Percentiles rank a stretch among this genome's conserved stretches.
These are phyloP conservation scores for Xerocomus nothofagi DNA, from an alignment of 1,284 basidiomycete species.

Conservation along the genomic window DNA sequence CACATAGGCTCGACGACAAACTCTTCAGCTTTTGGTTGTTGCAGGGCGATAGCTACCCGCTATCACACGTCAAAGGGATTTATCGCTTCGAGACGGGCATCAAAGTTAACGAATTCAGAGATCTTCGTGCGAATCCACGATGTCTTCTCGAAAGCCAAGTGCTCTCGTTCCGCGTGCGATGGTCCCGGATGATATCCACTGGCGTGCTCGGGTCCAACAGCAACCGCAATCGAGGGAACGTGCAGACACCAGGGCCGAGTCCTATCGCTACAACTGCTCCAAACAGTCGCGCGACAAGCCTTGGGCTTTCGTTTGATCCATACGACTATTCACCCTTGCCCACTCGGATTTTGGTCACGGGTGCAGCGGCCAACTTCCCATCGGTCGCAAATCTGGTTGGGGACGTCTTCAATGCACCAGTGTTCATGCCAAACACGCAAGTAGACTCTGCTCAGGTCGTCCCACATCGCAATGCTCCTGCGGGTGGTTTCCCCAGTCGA, in stretches of 20 bases:
- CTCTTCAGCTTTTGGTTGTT: slow-evolving; percentile 84
- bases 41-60: slow-evolving; percentile 70
- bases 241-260: slow-evolving; percentile 32
- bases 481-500: slow-evolving; percentile 61
- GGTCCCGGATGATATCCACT: slow-evolving; percentile 67
- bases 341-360: slow-evolving; percentile 60
- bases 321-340: slow-evolving; percentile 68
- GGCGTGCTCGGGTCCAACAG: slow-evolving; percentile 48
- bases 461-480: slow-evolving; percentile 73
- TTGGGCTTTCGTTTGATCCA: slow-evolving; percentile 71
- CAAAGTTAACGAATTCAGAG: slow-evolving; percentile 81
- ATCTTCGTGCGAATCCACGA: slow-evolving; percentile 80
- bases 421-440: slow-evolving; percentile 69
- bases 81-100: slow-evolving; percentile 82
- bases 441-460: slow-evolving; percentile 70
- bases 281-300: slow-evolving; percentile 42
- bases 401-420: slow-evolving; percentile 76
- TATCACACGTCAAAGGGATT: slow-evolving; percentile 79
- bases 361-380: slow-evolving; percentile 80
- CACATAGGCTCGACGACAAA: slow-evolving; percentile 76
- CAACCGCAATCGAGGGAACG: slow-evolving; percentile 35
- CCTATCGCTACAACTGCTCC: slow-evolving; percentile 32
- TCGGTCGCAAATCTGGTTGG: slow-evolving; percentile 75
- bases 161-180: slow-evolving; percentile 74
- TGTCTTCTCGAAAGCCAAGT: slow-evolving; percentile 78